Base-by-base conservation (phyloP, 2,329 filamentous ascomycete species). In the Aspergillus tamarii region DNA sequence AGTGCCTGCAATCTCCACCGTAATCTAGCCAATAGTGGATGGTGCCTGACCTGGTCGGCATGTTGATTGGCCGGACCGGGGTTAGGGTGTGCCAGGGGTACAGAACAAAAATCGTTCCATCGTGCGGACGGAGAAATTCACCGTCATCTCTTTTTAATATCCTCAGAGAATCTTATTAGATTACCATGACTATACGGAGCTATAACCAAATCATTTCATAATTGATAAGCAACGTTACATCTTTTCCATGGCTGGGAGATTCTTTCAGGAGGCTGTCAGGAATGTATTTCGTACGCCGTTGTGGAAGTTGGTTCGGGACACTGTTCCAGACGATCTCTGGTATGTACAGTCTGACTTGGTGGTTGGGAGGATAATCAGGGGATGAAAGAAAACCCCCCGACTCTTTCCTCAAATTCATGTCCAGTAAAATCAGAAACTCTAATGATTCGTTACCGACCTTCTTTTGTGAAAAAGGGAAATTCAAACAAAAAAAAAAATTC, bases 341-440 rank as follows among this genome's bases (percentile, higher is more conserved):
- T 39, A 63, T 60, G 56, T 58, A 34, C 43, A 6, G n/a, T 21
- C 8, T 57, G 39, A 41, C 26, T 39, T 41, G 41, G 54, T 58
- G 60, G 60, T 52, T 58, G 53, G 59, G 59, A 61, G 34, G 41
- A 32, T 43, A 46, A 55, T 55, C 61, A 63, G 57, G 57, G 57
- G 46, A 50, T 39, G 16, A 60, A 36, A 36, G 23, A 59, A 54
- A 54, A 3, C 26, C 23, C 19, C 26, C 48, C 23, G 34, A 46
- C n/a, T 10, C 45, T 12, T n/a, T 52, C 43, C 26, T 41, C 43
- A 50, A 52, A 36, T 41, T 23, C 41, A 43, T 30, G 57, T 10
- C 21, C 16, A 21, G 4, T 16, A 16, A 36, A 36, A 36, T 36
- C 34, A 7, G 14, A 55, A 55, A 55, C 32, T 55, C 21, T 52